Evolutionary conservation across 1,284 basidiomycete species (phyloP).

Genomic region (Agroathelia rolfsii): DNA sequence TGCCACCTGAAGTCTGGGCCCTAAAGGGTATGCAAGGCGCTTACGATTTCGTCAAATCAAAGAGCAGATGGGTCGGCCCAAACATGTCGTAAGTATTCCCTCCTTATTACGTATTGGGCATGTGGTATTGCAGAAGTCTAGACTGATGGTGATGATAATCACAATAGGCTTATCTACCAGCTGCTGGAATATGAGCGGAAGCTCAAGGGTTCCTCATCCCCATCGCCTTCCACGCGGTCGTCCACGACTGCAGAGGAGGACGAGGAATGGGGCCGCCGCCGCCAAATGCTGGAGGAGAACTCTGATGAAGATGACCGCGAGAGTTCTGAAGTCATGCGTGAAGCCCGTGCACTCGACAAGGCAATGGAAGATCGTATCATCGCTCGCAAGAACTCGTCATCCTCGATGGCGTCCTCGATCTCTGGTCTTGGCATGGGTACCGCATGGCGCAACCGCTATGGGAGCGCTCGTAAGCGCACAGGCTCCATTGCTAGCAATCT

Average conservation of each 20-base stretch:
- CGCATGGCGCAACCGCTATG: slow-evolving; percentile 54
- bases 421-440: slow-evolving; percentile 57
- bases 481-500: slow-evolving; percentile 61
- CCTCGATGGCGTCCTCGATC: slow-evolving; percentile 50
- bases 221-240: slow-evolving; percentile 40
- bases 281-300: slow-evolving; percentile 53
- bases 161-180: slow-evolving; percentile 84
- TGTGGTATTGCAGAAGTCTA: background rate
- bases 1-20: slow-evolving; percentile 68
- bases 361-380: slow-evolving; percentile 75
- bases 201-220: slow-evolving; percentile 46
- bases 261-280: slow-evolving; percentile 74
- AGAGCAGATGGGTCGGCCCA: slow-evolving; percentile 83
- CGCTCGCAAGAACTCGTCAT: slow-evolving; percentile 59
- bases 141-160: slow-evolving; percentile 4
- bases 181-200: slow-evolving; percentile 88
- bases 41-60: slow-evolving; percentile 84
- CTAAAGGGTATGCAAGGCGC: slow-evolving; percentile 87
- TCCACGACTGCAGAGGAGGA: slow-evolving; percentile 55
- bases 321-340: slow-evolving; percentile 51
- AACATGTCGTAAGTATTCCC: slow-evolving; percentile 81
- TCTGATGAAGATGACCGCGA: slow-evolving; percentile 41
- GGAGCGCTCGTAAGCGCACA: slow-evolving; percentile 48
- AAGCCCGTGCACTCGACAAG: slow-evolving; percentile 67
- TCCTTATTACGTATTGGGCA: slow-evolving; percentile 10